A percentile compares a stretch with the other conserved stretches of the same genome.
These are phyloP conservation scores for Pleurotus tuoliensis DNA, from an alignment of 768 basidiomycete species.

Conservation along the genomic window DNA sequence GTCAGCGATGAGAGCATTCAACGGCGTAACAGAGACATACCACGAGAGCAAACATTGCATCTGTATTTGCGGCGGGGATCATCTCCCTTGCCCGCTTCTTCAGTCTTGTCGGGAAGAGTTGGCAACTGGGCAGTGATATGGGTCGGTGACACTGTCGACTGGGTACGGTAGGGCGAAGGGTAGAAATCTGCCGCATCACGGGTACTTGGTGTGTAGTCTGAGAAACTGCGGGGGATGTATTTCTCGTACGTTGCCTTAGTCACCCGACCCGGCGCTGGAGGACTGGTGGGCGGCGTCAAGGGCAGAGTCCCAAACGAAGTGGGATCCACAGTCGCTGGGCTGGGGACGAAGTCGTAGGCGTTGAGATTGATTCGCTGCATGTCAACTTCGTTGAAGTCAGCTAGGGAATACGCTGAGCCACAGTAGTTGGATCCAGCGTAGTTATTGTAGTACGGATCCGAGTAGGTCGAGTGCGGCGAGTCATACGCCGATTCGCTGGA, in stretches of 20 bases:
- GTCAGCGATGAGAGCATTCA: slow-evolving; percentile 5
- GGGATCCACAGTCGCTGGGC: slow-evolving; percentile 43
- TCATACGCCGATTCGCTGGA: slow-evolving; percentile 77
- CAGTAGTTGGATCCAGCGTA: slow-evolving; percentile 50
- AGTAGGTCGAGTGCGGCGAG: slow-evolving; percentile 62
- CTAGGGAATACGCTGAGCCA: slow-evolving; percentile 44
- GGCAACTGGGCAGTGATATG: slow-evolving; percentile 52
- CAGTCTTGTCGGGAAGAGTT: slow-evolving; percentile 37
- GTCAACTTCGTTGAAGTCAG: slow-evolving; percentile 71
- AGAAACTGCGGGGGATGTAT: slow-evolving; percentile 49
- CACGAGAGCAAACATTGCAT: slow-evolving; percentile 70
- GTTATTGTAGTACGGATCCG: slow-evolving; percentile 49
- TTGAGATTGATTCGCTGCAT: slow-evolving; percentile 48
- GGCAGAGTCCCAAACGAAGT: slow-evolving; percentile 56
- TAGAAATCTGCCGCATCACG: slow-evolving; percentile 42
- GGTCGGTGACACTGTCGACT: slow-evolving; percentile 53
- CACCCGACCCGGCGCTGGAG: slow-evolving; percentile 32
- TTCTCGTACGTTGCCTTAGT: slow-evolving; percentile 30
- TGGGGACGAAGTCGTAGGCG: slow-evolving; percentile 18
- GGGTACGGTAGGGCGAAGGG: slow-evolving; percentile 33
- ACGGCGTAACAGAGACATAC: slow-evolving; percentile 31
- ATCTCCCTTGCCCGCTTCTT: slow-evolving; percentile 44
- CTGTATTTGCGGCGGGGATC: slow-evolving; percentile 79
- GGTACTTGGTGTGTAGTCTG: slow-evolving; percentile 60
- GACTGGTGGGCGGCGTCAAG: slow-evolving; percentile 53